Conservation (phyloP, 2,329 filamentous ascomycete genomes). For the Trichoderma sp. region DNA sequence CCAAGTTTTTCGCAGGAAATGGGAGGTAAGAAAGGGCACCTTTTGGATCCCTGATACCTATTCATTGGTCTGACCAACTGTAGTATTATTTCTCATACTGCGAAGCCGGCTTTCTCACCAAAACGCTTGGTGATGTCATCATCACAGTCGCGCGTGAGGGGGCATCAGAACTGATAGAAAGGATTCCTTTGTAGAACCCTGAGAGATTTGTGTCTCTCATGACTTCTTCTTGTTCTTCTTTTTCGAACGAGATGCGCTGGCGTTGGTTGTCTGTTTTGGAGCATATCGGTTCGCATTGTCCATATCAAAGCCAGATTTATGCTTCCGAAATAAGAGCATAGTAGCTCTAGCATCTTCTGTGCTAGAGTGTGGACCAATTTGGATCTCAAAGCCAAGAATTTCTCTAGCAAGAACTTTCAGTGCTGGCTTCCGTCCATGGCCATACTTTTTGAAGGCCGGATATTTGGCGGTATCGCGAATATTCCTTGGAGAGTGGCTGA, state of each 20-base stretch:
- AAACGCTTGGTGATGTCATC: constrained; percentile 72
- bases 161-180: constrained; percentile 68
- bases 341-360: constrained; percentile 81
- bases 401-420: constrained; percentile 60
- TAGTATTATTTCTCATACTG: constrained; percentile 76
- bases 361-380: constrained; percentile 65
- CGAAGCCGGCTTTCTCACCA: constrained; percentile 71
- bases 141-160: constrained; percentile 69
- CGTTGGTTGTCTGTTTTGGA: constrained; percentile 33
- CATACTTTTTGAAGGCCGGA: constrained; percentile 69
- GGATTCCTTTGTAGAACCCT: constrained; percentile 58
- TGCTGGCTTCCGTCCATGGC: constrained; percentile 68
- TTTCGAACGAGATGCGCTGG: constrained; percentile 36
- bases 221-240: constrained; percentile 46
- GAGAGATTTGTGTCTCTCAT: background rate
- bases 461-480: constrained; percentile 84
- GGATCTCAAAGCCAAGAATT: constrained; percentile 63
- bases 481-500: constrained; percentile 77
- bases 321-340: constrained; percentile 82
- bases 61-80: background rate
- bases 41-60: background rate
- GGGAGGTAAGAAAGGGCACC: constrained; percentile 54
- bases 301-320: constrained; percentile 83
- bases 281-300: constrained; percentile 72
- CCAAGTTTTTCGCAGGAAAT: constrained; percentile 69